Conservation (phyloP, 1,284 basidiomycete genomes). For the Mycena citricolor region DNA sequence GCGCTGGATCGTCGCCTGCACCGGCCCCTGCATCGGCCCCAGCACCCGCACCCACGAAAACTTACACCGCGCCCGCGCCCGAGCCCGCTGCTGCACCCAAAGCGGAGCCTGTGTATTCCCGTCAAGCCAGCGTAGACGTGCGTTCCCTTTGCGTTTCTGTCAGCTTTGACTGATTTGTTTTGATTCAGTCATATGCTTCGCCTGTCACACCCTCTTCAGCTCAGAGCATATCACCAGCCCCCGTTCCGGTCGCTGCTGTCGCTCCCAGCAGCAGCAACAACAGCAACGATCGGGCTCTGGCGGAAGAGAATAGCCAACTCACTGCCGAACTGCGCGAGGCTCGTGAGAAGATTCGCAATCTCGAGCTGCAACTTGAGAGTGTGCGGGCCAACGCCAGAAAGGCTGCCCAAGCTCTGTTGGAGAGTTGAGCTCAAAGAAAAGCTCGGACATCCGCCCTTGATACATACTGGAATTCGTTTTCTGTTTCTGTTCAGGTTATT, state of each 20-base stretch:
- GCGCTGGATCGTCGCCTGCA: conserved; percentile 30
- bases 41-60: conserved; percentile 32
- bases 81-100: conserved; percentile 18
- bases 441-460: no score
- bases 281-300: conserved; percentile 27
- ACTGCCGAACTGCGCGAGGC: conserved; percentile 70
- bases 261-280: conserved; percentile 15
- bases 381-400: conserved; percentile 72
- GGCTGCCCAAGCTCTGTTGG: conserved; percentile 55
- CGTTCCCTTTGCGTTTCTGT: conserved; percentile 14
- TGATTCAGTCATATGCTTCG: conserved; percentile 12
- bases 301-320: conserved; percentile 62
- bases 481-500: no score
- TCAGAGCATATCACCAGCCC: conserved; percentile 5
- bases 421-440: conserved; percentile 22
- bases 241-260: neutral
- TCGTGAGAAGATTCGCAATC: conserved; percentile 73
- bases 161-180: neutral
- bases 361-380: conserved; percentile 82
- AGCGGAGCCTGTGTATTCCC: conserved; percentile 14
- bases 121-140: conserved; percentile 19
- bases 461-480: no score
- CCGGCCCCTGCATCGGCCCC: conserved; percentile 29
- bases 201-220: neutral
- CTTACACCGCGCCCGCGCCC: conserved; percentile 34